phyloP scores from a whole-genome alignment of 148 eudicot species.

The Drosera capensis region DNA sequence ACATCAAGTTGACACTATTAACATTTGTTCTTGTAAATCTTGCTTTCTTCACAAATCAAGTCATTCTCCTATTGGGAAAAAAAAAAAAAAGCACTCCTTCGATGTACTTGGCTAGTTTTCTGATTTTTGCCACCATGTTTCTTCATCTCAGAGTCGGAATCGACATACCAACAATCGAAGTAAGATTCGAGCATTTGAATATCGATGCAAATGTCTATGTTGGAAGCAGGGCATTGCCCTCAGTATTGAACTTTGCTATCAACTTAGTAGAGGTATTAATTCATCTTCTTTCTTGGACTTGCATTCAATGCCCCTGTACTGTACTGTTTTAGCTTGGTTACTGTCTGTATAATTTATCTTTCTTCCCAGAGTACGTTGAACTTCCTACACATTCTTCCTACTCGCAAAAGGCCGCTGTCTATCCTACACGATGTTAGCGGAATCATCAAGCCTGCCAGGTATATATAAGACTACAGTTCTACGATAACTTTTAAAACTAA shows the following conservation, averaged over 20 bases:
- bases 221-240: constrained; percentile 74
- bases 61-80: no score
- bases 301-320: not conserved
- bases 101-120: no score
- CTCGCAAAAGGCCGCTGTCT: constrained; percentile 40
- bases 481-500: not conserved
- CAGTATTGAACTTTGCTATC: constrained; percentile 52
- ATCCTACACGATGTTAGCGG: constrained; percentile 81
- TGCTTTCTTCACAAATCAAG: no score
- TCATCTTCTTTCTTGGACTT: not conserved
- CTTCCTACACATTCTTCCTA: constrained; percentile 57
- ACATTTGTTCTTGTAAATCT: no score
- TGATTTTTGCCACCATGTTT: no score
- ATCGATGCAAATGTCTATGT: constrained; percentile 59
- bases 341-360: not conserved
- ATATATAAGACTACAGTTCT: not conserved
- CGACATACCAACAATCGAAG: no score
- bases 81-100: no score
- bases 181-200: constrained; percentile 61
- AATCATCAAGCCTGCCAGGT: constrained; percentile 86
- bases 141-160: constrained; percentile 72
- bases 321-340: not conserved
- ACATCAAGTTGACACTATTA: no score
- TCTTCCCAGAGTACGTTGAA: constrained; percentile 37
- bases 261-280: constrained; percentile 47